These are phyloP conservation scores for Ophiognomonia clavigignenti-juglandacearum DNA, from an alignment of 2,329 filamentous ascomycete species.

Conservation along the genomic window DNA sequence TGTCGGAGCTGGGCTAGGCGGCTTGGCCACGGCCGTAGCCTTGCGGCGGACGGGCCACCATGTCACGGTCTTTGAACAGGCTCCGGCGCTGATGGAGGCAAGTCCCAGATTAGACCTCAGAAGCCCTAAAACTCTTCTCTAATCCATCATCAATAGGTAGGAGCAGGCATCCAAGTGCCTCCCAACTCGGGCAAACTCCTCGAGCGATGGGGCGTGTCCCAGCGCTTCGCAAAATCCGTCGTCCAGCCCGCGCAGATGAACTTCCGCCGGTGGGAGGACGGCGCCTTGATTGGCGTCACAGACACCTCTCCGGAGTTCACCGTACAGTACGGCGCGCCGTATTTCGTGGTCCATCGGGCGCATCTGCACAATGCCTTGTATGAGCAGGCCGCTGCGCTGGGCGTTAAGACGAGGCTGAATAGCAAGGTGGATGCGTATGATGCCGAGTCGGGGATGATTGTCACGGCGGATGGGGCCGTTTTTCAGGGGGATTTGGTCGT, in stretches of 20 bases:
- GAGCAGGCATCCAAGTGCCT: conserved; percentile 35
- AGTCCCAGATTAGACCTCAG: too few relatives aligned
- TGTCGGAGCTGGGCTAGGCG: conserved; percentile 37
- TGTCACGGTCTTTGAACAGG: conserved; percentile 36
- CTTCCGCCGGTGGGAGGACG: conserved; percentile 30
- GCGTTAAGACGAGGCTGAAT: conserved; percentile 20
- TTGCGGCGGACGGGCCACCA: conserved; percentile 30
- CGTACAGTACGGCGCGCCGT: conserved; percentile 24
- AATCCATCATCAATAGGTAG: conserved; percentile 18
- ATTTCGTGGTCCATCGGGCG: conserved; percentile 28
- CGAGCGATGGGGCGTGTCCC: conserved; percentile 26
- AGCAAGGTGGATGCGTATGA: conserved; percentile 21
- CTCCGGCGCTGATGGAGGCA: conserved; percentile 33
- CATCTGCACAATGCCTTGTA: conserved; percentile 27
- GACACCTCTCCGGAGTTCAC: conserved; percentile 25
- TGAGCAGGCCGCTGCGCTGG: conserved; percentile 21
- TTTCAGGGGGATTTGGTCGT: conserved; percentile 28
- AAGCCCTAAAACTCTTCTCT: not conserved
- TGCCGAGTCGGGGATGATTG: conserved; percentile 18
- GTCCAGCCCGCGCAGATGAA: conserved; percentile 27
- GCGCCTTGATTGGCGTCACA: conserved; percentile 28
- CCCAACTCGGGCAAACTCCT: conserved; percentile 30
- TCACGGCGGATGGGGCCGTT: conserved; percentile 19
- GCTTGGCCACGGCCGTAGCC: conserved; percentile 34
- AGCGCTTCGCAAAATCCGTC: conserved; percentile 22